Conservation (phyloP, 805 yeast species). For the Yarrowia deformans region DNA sequence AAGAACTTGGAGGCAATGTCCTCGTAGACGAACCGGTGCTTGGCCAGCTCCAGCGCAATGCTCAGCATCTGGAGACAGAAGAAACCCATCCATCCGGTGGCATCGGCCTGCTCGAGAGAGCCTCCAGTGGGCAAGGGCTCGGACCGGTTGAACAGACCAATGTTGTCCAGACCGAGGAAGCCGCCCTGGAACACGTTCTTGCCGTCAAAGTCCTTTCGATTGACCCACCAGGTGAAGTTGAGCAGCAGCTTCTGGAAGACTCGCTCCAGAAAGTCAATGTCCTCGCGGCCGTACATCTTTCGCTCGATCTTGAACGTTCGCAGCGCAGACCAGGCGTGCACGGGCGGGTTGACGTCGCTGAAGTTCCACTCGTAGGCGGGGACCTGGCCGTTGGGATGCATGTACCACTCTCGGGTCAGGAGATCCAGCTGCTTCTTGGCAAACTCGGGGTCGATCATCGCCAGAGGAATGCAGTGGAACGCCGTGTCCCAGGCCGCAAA, state of each 20-base stretch:
- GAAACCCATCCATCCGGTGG: conserved; percentile 98
- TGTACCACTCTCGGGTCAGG: conserved; percentile 92
- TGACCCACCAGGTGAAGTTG: conserved; percentile 98
- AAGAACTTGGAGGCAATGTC: conserved; percentile 93
- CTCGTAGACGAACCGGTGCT: conserved; percentile 83
- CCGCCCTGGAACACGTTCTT: conserved; percentile 94
- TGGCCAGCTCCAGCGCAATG: conserved; percentile 89
- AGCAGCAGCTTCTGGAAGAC: conserved; percentile 88
- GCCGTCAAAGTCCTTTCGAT: conserved; percentile 85
- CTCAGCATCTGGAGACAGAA: conserved; percentile 89
- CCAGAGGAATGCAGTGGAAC: conserved; percentile 90
- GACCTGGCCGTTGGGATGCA: conserved; percentile 97
- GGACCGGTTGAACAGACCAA: conserved; percentile 89
- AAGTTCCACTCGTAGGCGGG: conserved; percentile 98
- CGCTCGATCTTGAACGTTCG: conserved; percentile 87
- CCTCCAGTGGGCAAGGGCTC: conserved; percentile 96
- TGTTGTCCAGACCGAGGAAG: conserved; percentile 88
- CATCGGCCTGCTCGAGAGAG: conserved; percentile 87
- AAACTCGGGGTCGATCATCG: conserved; percentile 91
- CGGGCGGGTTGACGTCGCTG: conserved; percentile 95
- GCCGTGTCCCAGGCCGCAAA: conserved; percentile 98
- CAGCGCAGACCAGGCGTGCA: conserved; percentile 94
- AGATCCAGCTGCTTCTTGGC: conserved; percentile 88
- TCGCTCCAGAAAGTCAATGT: conserved; percentile 83
- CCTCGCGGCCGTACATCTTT: conserved; percentile 82